Evolutionary conservation across 805 yeast genomes (phyloP).

Genomic region (Starmerella davenportii): DNA sequence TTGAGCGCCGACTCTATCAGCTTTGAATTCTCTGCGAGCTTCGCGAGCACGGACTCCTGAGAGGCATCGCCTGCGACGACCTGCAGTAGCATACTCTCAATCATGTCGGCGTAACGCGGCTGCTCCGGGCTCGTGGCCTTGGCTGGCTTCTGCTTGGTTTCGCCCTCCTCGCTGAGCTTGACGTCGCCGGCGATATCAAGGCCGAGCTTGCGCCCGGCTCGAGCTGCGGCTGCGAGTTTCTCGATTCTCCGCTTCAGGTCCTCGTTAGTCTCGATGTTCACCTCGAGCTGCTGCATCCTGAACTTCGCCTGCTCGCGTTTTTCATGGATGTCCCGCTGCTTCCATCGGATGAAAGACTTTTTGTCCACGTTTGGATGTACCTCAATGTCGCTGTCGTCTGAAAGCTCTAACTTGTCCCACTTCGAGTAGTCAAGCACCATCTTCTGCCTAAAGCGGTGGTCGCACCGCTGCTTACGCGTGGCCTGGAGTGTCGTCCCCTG

Average conservation of each 20-base stretch:
- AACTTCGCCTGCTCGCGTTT: conserved; percentile 64
- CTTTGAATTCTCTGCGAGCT: conserved; percentile 39
- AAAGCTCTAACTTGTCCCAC: conserved; percentile 91
- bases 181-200: conserved; percentile 17
- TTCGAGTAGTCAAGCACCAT: conserved; percentile 91
- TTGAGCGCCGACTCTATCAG: conserved; percentile 36
- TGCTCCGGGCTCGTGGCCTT: conserved; percentile 19
- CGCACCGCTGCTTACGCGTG: no score
- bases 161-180: conserved; percentile 15
- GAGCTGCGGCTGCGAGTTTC: conserved; percentile 31
- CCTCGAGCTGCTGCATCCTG: conserved; percentile 56
- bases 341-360: conserved; percentile 81
- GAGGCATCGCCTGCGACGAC: conserved; percentile 34
- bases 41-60: conserved; percentile 20
- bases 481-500: no score
- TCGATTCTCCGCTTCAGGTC: conserved; percentile 61
- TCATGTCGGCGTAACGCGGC: conserved; percentile 71
- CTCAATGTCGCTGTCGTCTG: conserved; percentile 93
- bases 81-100: conserved; percentile 73
- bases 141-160: conserved; percentile 18
- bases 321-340: conserved; percentile 92
- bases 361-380: conserved; percentile 98
- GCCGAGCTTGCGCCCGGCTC: conserved; percentile 20
- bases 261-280: conserved; percentile 65
- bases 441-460: no score